These are phyloP conservation scores for Kwoniella heveanensis DNA, from an alignment of 768 basidiomycete species.

Conservation along the genomic window DNA sequence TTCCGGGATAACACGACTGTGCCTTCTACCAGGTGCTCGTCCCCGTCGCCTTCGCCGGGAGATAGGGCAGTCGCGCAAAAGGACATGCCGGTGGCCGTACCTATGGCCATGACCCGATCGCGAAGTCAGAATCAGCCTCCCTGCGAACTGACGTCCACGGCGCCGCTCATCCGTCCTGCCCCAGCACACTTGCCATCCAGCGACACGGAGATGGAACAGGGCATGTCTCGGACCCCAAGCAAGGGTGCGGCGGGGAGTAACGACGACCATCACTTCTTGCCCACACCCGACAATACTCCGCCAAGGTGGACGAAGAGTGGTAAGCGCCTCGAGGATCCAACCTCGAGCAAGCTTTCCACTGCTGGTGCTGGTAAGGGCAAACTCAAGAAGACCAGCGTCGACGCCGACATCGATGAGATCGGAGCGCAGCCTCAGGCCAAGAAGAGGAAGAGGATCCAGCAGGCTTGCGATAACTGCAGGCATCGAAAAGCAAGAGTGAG, in stretches of 20 bases:
- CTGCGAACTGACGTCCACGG: neutral
- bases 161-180: neutral
- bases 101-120: neutral
- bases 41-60: neutral
- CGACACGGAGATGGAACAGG: neutral
- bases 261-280: too few relatives aligned
- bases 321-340: neutral
- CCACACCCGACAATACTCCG: neutral
- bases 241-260: too few relatives aligned
- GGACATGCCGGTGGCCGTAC: neutral
- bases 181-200: neutral
- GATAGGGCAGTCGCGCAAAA: too few relatives aligned
- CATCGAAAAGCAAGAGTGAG: slow-evolving; percentile 1
- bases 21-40: neutral
- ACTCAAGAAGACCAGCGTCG: neutral
- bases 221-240: too few relatives aligned
- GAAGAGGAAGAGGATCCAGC: neutral
- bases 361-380: neutral
- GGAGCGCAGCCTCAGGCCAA: neutral
- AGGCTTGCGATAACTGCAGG: neutral
- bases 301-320: neutral
- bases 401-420: neutral
- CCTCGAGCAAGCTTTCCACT: neutral
- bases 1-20: too few relatives aligned
- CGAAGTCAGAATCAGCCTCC: neutral